These are phyloP conservation scores for Sclerotinia borealis DNA, from an alignment of 2,329 filamentous ascomycete genomes.

Conservation along the genomic window DNA sequence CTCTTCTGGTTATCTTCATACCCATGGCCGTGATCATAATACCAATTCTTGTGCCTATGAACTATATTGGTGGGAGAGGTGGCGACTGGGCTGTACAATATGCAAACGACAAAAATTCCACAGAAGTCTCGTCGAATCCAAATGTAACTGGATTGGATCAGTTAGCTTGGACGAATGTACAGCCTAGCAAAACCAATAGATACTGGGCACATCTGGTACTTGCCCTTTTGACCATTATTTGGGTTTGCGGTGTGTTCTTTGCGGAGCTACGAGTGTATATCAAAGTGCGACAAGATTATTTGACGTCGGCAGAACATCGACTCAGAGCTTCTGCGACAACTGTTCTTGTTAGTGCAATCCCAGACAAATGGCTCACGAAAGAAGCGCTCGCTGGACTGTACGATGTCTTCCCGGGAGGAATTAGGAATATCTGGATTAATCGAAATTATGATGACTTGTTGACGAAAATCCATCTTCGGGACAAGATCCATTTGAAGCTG, in stretches of 20 bases:
- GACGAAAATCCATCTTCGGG: slow-evolving; percentile 74
- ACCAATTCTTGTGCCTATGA: slow-evolving; percentile 81
- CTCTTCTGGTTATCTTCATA: slow-evolving; percentile 85
- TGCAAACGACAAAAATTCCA: slow-evolving; percentile 31
- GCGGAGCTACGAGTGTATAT: slow-evolving; percentile 82
- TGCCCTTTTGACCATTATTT: slow-evolving; percentile 70
- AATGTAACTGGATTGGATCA: slow-evolving; percentile 62
- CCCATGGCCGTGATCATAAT: slow-evolving; percentile 73
- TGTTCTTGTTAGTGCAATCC: slow-evolving; percentile 86
- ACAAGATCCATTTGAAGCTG: slow-evolving; percentile 63
- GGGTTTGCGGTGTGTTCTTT: slow-evolving; percentile 84
- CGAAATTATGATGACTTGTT: slow-evolving; percentile 77
- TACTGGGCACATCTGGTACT: slow-evolving; percentile 83
- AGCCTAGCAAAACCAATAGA: slow-evolving; percentile 32
- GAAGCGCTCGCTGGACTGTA: slow-evolving; percentile 79
- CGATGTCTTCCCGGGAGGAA: slow-evolving; percentile 91
- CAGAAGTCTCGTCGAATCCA: slow-evolving; percentile 6
- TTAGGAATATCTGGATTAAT: slow-evolving; percentile 96
- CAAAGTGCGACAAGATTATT: slow-evolving; percentile 86
- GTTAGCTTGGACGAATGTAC: slow-evolving; percentile 56
- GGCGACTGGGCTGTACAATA: slow-evolving; percentile 37
- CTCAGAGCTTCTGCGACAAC: slow-evolving; percentile 91
- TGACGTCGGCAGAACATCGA: slow-evolving; percentile 92
- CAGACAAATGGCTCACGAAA: slow-evolving; percentile 80
- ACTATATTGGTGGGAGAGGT: slow-evolving; percentile 62